Conservation (phyloP, 108 stramenopile genomes). For the Fistulifera pelliculosa region DNA sequence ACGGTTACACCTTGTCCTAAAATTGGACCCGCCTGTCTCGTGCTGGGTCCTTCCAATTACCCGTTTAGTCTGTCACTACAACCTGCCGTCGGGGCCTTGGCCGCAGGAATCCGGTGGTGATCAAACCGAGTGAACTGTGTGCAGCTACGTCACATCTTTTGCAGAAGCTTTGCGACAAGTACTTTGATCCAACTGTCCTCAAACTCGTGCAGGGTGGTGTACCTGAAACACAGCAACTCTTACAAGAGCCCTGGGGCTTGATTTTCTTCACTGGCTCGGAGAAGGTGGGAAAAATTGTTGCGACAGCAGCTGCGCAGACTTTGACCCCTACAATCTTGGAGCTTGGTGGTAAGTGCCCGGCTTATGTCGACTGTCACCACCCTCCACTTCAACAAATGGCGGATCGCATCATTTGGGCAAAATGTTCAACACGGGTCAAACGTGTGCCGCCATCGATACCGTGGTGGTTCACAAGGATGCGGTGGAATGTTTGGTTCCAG, state of each 20-base stretch:
- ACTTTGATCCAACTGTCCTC: conserved; percentile 53
- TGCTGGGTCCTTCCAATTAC: conserved; percentile 84
- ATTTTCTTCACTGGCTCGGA: conserved; percentile 87
- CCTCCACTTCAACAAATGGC: conserved; percentile 42
- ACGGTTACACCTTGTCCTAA: conserved; percentile 20
- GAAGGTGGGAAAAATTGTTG: conserved; percentile 56
- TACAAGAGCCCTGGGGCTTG: conserved; percentile 54
- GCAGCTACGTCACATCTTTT: conserved; percentile 33
- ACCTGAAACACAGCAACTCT: conserved; percentile 41
- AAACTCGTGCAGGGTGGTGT: conserved; percentile 68
- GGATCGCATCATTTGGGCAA: conserved; percentile 53
- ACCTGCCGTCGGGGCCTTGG: conserved; percentile 60
- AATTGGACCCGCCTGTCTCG: conserved; percentile 30
- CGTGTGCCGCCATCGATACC: conserved; percentile 83
- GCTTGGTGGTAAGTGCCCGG: conserved; percentile 88
- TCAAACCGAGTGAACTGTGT: conserved; percentile 77
- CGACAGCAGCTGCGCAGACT: conserved; percentile 66
- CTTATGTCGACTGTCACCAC: conserved; percentile 49
- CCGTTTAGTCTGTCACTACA: conserved; percentile 49
- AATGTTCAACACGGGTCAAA: conserved; percentile 83
- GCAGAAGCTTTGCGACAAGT: conserved; percentile 26
- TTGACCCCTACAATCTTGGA: conserved; percentile 84
- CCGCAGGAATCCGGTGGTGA: conserved; percentile 77
- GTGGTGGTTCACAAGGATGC: conserved; percentile 19
- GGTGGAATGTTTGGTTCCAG: conserved; percentile 1